Percentiles rank a stretch among this genome's conserved stretches.
These are phyloP conservation scores for Fraxinus angustifolia DNA, from an alignment of 305 asterid genomes.

Conservation along the genomic window DNA sequence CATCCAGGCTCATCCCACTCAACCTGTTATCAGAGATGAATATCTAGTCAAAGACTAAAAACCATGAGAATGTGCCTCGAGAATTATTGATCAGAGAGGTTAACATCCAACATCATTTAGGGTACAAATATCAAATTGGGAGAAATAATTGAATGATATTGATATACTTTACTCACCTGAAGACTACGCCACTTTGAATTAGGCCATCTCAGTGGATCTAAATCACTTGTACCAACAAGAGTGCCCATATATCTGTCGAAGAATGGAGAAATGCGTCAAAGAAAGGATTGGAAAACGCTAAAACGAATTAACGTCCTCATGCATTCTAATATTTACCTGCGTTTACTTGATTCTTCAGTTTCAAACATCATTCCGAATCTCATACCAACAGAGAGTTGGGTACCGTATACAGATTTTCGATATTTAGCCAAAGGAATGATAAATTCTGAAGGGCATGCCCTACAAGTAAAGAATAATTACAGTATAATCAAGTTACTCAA, in stretches of 20 bases:
- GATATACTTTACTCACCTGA: constrained; percentile 43
- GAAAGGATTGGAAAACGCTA: background rate
- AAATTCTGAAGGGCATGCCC: constrained; percentile 93
- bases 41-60: background rate
- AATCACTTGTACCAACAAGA: constrained; percentile 60
- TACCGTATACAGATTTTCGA: constrained; percentile 64
- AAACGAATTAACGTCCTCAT: background rate
- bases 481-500: background rate
- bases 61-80: background rate
- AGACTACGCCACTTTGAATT: constrained; percentile 90
- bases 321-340: constrained; percentile 42
- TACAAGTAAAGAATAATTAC: constrained; percentile 23
- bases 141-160: background rate
- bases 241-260: constrained; percentile 78
- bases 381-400: constrained; percentile 81
- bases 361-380: constrained; percentile 96
- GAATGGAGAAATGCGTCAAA: background rate
- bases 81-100: background rate
- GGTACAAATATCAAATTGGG: background rate
- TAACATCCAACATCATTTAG: background rate
- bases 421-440: constrained; percentile 69
- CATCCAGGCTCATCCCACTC: constrained; percentile 98
- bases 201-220: constrained; percentile 91
- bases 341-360: constrained; percentile 88
- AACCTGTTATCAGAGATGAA: constrained; percentile 42